Conservation (phyloP, 805 yeast species). For the Hanseniaspora lindneri region DNA sequence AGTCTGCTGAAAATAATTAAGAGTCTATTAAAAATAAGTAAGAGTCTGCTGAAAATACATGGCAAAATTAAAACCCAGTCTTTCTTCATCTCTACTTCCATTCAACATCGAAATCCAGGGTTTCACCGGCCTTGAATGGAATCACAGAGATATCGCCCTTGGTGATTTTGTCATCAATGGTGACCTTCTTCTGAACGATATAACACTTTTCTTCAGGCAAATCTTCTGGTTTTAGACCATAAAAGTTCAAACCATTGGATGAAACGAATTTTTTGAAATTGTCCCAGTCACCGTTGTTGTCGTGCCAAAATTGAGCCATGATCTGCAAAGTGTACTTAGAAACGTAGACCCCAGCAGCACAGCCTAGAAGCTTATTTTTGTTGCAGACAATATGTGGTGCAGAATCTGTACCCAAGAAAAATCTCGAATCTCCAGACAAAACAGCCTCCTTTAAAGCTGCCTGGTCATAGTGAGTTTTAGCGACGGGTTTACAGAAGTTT, state of each 20-base stretch:
- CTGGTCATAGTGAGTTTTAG: constrained; percentile 78
- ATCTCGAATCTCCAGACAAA: constrained; percentile 78
- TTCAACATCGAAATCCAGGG: constrained; percentile 56
- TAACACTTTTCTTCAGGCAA: constrained; percentile 37
- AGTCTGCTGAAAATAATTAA: too few species aligned
- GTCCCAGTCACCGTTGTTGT: constrained; percentile 41
- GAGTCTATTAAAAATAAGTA: too few species aligned
- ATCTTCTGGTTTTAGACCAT: constrained; percentile 37
- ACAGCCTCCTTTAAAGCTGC: constrained; percentile 78
- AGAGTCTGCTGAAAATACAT: too few species aligned
- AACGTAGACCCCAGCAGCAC: constrained; percentile 96
- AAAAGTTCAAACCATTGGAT: constrained; percentile 60
- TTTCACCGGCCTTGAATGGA: constrained; percentile 78
- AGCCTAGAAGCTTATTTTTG: constrained; percentile 67
- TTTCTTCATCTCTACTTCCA: constrained; percentile 59
- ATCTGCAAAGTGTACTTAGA: constrained; percentile 74
- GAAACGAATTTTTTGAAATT: constrained; percentile 64
- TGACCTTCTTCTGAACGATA: constrained; percentile 41
- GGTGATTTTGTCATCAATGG: constrained; percentile 47
- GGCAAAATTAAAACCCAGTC: too few species aligned
- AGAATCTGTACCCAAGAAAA: constrained; percentile 93
- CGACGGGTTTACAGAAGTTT: constrained; percentile 95
- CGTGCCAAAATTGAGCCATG: constrained; percentile 74
- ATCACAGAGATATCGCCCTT: constrained; percentile 45
- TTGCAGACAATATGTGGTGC: constrained; percentile 88